Percentiles rank a stretch among this genome's conserved stretches.
Conservation (phyloP, 2,329 filamentous ascomycete species). For the Ophiostoma pallidulum region DNA sequence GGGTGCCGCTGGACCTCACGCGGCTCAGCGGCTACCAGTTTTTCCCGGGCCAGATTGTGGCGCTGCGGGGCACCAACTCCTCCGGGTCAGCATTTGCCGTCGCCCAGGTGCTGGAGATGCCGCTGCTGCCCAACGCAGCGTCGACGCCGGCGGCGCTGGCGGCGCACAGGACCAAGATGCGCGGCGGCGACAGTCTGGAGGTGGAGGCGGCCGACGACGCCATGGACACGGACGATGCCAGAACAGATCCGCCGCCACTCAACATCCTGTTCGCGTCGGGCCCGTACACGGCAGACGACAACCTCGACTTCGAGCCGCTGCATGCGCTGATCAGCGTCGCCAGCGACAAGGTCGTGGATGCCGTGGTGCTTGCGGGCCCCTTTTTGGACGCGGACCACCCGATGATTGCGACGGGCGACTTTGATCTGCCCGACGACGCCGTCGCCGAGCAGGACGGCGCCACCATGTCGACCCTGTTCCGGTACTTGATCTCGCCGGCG, state of each 20-base stretch:
- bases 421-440: constrained; percentile 55
- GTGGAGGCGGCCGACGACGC: constrained; percentile 31
- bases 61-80: constrained; percentile 75
- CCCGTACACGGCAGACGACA: constrained; percentile 86
- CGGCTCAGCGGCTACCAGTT: constrained; percentile 63
- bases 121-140: constrained; percentile 64
- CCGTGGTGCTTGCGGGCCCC: constrained; percentile 70
- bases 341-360: constrained; percentile 64
- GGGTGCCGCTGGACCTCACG: constrained; percentile 71
- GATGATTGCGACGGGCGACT: constrained; percentile 68
- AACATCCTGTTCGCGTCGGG: constrained; percentile 72
- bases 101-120: constrained; percentile 63
- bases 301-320: constrained; percentile 81
- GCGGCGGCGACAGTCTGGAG: constrained; percentile 43
- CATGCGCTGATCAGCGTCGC: constrained; percentile 73
- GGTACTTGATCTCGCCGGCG: constrained; percentile 63
- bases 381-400: constrained; percentile 92
- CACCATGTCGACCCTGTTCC: constrained; percentile 76
- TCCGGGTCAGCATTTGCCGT: constrained; percentile 77
- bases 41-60: constrained; percentile 92
- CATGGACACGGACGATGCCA: constrained; percentile 43
- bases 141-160: constrained; percentile 58
- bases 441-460: constrained; percentile 64
- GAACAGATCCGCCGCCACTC: constrained; percentile 51
- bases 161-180: constrained; percentile 58